Evolutionary conservation across 176 grass and related monocot genomes (phyloP).

Genomic region (Rhynchospora breviuscula): DNA sequence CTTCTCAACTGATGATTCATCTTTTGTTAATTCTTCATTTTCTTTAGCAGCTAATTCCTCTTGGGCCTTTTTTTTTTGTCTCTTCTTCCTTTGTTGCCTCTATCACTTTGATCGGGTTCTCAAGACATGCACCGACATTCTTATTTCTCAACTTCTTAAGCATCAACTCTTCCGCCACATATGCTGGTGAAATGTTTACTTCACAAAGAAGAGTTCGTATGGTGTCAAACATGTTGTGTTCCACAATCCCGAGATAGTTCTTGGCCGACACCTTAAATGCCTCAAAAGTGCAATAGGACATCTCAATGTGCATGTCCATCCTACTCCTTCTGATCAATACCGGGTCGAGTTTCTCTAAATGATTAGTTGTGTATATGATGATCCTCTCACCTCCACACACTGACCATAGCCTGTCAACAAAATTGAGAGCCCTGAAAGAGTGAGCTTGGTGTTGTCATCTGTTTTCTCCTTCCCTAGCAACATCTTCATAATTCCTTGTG

Average conservation of each 20-base stretch:
- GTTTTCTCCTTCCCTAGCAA: background rate
- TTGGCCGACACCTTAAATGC: constrained; percentile 33
- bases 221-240: background rate
- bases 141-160: background rate
- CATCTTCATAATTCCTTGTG: constrained; percentile 20
- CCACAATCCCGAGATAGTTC: constrained; percentile 23
- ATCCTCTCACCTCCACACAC: constrained; percentile 32
- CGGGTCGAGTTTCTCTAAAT: constrained; percentile 30
- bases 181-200: constrained; percentile 28
- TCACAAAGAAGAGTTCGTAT: constrained; percentile 2
- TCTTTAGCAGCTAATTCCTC: background rate
- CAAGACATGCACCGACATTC: constrained; percentile 2
- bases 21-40: background rate
- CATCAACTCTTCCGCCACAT: constrained; percentile 45
- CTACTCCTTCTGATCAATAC: constrained; percentile 38
- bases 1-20: background rate
- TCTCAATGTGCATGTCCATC: constrained; percentile 49
- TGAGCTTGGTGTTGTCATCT: constrained; percentile 24
- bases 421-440: constrained; percentile 37
- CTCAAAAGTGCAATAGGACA: constrained; percentile 42
- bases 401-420: constrained; percentile 37
- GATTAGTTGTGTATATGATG: constrained; percentile 33
- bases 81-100: constrained; percentile 11
- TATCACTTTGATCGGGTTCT: constrained; percentile 20
- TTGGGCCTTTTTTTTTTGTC: background rate